These are phyloP conservation scores for Termitomyces sp. DNA, from an alignment of 768 basidiomycete species.

Conservation along the genomic window DNA sequence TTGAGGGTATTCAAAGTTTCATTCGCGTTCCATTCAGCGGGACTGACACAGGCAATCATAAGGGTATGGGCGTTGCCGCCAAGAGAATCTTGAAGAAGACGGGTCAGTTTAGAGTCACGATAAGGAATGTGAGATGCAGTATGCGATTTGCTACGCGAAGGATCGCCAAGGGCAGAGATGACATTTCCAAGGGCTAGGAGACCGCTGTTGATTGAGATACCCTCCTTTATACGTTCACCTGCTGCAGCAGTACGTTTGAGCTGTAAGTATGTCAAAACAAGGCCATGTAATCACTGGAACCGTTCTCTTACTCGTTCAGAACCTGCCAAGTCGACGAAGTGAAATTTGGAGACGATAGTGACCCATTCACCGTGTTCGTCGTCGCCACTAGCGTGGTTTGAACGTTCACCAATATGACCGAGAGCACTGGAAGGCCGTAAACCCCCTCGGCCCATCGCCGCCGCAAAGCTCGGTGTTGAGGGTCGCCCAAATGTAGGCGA, in stretches of 20 bases:
- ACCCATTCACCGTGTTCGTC: conserved; percentile 81
- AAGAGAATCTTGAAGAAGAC: conserved; percentile 92
- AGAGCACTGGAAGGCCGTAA: conserved; percentile 78
- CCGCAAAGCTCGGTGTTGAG: conserved; percentile 72
- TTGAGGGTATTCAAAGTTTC: conserved; percentile 96
- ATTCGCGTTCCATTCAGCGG: conserved; percentile 90
- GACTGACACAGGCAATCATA: conserved; percentile 98
- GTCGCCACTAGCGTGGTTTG: conserved; percentile 35
- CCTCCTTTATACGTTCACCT: conserved; percentile 96
- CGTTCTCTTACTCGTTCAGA: conserved; percentile 76
- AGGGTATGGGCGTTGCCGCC: conserved; percentile 97
- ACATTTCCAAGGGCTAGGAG: conserved; percentile 96
- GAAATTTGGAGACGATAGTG: conserved; percentile 92
- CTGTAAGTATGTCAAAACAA: conserved; percentile 33
- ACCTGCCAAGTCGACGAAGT: conserved; percentile 97
- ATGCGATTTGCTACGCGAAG: conserved; percentile 77
- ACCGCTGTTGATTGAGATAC: conserved; percentile 98
- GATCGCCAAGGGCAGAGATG: conserved; percentile 96
- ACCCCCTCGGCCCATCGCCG: conserved; percentile 68
- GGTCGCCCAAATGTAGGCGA: conserved; percentile 81
- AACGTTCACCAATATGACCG: conserved; percentile 60
- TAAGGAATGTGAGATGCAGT: conserved; percentile 92
- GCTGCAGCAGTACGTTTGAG: conserved; percentile 95
- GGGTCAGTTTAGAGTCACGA: conserved; percentile 97
- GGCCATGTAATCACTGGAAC: conserved; percentile 2